A percentile compares a stretch with the other conserved stretches of the same genome.
Conservation (phyloP, 495 filamentous ascomycete genomes). For the Penicillium canescens region DNA sequence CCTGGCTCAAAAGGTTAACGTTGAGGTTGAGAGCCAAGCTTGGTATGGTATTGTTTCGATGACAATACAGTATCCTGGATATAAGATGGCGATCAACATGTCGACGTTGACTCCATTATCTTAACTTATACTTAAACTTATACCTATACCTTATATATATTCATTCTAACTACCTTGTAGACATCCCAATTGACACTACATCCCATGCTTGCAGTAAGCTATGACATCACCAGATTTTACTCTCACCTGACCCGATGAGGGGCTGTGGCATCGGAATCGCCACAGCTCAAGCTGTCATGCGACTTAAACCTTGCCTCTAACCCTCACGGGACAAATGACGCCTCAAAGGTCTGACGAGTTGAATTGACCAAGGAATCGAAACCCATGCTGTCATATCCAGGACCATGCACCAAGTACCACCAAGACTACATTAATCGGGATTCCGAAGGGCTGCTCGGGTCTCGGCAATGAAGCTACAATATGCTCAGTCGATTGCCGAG, state of each 20-base stretch:
- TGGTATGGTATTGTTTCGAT: too few species aligned
- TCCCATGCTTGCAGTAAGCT: too few species aligned
- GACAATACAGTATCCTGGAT: too few species aligned
- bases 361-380: neutral
- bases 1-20: slow-evolving; percentile 13
- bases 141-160: too few species aligned
- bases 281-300: slow-evolving; percentile 8
- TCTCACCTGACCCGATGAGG: slow-evolving; percentile 5
- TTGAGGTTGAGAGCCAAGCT: neutral
- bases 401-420: neutral
- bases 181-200: too few species aligned
- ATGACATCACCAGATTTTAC: neutral
- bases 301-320: neutral
- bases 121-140: too few species aligned
- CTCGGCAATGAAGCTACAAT: neutral
- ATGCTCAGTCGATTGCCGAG: neutral
- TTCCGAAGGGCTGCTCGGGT: slow-evolving; percentile 1
- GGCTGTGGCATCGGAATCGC: slow-evolving; percentile 9
- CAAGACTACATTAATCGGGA: slow-evolving; percentile 2
- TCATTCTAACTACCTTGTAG: too few species aligned
- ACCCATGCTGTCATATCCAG: neutral
- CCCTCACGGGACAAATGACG: neutral
- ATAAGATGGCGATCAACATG: too few species aligned
- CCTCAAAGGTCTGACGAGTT: slow-evolving; percentile 1
- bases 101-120: too few species aligned